Conservation (phyloP, 371 early-diverging fungal genomes). For the Nematocida ausubeli region DNA sequence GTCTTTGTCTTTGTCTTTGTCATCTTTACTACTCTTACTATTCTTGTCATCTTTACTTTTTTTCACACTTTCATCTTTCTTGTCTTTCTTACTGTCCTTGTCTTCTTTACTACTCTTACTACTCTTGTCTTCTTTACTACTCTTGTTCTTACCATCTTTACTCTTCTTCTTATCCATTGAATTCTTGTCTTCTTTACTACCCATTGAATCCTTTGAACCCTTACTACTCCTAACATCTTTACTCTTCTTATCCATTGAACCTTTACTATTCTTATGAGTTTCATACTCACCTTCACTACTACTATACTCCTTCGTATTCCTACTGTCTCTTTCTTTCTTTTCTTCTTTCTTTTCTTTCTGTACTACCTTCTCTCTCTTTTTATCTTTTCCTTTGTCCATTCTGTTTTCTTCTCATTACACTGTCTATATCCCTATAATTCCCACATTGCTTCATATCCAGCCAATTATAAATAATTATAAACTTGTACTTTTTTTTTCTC, state of each 20-base stretch:
- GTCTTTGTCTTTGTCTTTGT: not conserved
- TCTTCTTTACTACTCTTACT: not conserved
- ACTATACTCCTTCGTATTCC: not conserved
- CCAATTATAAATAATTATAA: not conserved
- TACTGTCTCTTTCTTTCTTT: not conserved
- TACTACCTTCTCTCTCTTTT: not conserved
- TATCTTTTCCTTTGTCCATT: not conserved
- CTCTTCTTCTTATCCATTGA: not conserved
- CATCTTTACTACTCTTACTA: not conserved
- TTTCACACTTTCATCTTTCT: too few species aligned
- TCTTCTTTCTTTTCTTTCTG: not conserved
- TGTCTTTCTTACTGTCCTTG: not conserved
- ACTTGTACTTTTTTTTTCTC: constrained; percentile 5
- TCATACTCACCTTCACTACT: not conserved
- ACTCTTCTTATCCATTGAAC: not conserved
- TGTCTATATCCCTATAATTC: not conserved
- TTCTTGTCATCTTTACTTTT: not conserved
- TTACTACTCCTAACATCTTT: not conserved
- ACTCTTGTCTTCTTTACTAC: not conserved
- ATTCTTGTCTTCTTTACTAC: not conserved
- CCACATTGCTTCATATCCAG: not conserved
- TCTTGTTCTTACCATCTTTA: not conserved
- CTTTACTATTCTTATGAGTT: not conserved
- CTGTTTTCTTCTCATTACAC: not conserved
- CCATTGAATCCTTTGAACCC: not conserved